Base-by-base conservation (phyloP, 1,284 basidiomycete genomes). In the Mycosarcoma maydis region DNA sequence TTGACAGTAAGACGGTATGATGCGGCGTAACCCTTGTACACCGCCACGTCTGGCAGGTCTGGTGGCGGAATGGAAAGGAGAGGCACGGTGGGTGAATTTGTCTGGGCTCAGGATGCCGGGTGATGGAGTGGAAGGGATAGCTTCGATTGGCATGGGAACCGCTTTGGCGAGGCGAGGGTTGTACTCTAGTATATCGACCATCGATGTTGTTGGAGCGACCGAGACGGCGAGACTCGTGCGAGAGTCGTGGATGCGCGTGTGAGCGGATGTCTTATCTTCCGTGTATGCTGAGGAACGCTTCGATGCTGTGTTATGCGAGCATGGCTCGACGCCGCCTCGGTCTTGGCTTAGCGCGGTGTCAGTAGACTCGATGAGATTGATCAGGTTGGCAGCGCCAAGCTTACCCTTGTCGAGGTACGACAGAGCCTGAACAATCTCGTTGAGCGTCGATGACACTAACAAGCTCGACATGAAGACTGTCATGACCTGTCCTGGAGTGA, bases 381-480 rank as follows among this genome's bases (percentile, higher is more conserved):
- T 81, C 29, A 94, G 85, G 1, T 89, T 86, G 2, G 87, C 89
- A 85, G 92, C 90, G 4, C 91, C 89, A 50, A 88, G 87, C 82
- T 95, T 95, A 70, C 92, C 95, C 82, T 91, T 93, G 52, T 90
- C 87, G 57, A 97, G 84, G 16, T 85, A 84, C 52, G 91, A 88
- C 60, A 94, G 84, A 51, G 90, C 88, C 0, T 92, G 91, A 6
- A 97, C 88, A 76, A 89, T 88, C 86, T 90, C 88, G 80, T 96
- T 92, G 6, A 97, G 83, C 80, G 92, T 92, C 76, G 86, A 89
- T 4, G 90, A 90, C 0, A 92, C 92, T 54, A 97, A 90, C 40
- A 98, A 85, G 80, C 92, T 93, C 0, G 94, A 92, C 92, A 94
- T 98, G 82, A 98, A 98, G 41, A 95, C 92, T 26, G 91, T 90